A percentile compares a stretch with the other conserved stretches of the same genome.
These are phyloP conservation scores for Leptomonas pyrrhocoris DNA, from an alignment of 208 protist genomes.

Conservation along the genomic window DNA sequence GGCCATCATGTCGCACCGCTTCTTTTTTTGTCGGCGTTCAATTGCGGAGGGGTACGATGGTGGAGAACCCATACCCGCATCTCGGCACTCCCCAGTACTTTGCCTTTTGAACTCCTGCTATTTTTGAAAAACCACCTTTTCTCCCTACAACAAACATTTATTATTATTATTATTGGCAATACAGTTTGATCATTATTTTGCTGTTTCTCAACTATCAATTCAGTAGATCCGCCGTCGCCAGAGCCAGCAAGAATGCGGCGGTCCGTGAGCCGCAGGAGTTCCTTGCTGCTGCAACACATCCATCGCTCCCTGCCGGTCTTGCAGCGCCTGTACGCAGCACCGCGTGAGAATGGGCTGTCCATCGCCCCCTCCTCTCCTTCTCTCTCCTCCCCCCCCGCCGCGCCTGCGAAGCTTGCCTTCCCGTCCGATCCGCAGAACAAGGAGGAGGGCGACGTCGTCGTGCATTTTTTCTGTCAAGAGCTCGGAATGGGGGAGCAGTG, in stretches of 20 bases:
- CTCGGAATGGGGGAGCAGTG: conserved; percentile 59
- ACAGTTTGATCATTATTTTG: no score
- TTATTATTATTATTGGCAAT: no score
- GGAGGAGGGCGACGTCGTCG: conserved; percentile 49
- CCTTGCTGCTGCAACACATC: conserved; percentile 68
- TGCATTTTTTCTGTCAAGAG: conserved; percentile 68
- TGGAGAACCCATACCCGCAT: no score
- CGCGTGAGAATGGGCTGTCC: background rate
- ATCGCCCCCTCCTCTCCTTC: background rate
- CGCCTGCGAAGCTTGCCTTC: conserved; percentile 4
- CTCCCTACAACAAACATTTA: no score
- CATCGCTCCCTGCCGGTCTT: conserved; percentile 56
- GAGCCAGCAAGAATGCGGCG: no score
- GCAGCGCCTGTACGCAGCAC: conserved; percentile 43
- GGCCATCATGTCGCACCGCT: no score
- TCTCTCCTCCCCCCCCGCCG: background rate
- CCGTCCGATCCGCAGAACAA: conserved; percentile 33
- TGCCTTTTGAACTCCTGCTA: no score
- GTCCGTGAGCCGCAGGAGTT: conserved; percentile 13
- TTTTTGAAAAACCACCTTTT: no score
- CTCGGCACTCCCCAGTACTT: no score
- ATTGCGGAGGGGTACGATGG: no score
- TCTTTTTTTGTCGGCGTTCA: no score
- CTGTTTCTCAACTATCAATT: no score
- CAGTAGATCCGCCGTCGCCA: background rate